phyloP scores from a whole-genome alignment of 768 basidiomycete genomes.

The Dioszegia aurantiaca region DNA sequence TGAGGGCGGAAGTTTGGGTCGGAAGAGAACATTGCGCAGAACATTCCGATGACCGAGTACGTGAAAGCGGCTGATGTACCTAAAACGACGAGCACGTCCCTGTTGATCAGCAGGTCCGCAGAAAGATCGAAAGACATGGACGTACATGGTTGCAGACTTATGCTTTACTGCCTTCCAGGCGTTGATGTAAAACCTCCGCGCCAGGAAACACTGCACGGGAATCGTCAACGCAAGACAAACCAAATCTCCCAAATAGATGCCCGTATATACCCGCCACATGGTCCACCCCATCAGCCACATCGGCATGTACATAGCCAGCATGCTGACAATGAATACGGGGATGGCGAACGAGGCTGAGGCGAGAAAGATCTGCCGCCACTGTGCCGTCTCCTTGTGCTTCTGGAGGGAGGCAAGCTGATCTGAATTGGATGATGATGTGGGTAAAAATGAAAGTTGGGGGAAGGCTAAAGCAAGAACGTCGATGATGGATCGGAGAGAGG shows the following conservation, averaged over 20 bases:
- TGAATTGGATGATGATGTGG: constrained; percentile 41
- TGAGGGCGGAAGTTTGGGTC: constrained; percentile 72
- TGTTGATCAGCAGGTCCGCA: constrained; percentile 17
- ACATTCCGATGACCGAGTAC: constrained; percentile 74
- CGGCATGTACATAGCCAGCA: constrained; percentile 65
- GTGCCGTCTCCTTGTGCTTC: constrained; percentile 50
- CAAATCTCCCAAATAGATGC: constrained; percentile 77
- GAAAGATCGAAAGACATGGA: neutral
- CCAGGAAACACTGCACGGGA: constrained; percentile 90
- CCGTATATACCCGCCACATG: constrained; percentile 57
- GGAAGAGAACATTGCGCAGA: constrained; percentile 57
- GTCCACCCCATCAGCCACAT: constrained; percentile 52
- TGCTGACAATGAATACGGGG: constrained; percentile 89
- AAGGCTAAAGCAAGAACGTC: constrained; percentile 41
- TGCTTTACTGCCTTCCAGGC: constrained; percentile 91
- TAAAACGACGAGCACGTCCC: constrained; percentile 88
- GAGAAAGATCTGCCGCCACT: constrained; percentile 73
- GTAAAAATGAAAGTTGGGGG: constrained; percentile 49
- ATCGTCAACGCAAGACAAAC: constrained; percentile 74
- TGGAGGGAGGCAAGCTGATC: constrained; percentile 51
- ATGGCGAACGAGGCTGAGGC: constrained; percentile 74
- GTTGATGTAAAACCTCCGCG: constrained; percentile 76
- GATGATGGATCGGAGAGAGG: constrained; percentile 49
- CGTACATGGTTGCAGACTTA: constrained; percentile 78
- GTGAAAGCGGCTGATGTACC: constrained; percentile 91